Conservation (phyloP, 2,329 filamentous ascomycete genomes). For the Nakataea oryzae region DNA sequence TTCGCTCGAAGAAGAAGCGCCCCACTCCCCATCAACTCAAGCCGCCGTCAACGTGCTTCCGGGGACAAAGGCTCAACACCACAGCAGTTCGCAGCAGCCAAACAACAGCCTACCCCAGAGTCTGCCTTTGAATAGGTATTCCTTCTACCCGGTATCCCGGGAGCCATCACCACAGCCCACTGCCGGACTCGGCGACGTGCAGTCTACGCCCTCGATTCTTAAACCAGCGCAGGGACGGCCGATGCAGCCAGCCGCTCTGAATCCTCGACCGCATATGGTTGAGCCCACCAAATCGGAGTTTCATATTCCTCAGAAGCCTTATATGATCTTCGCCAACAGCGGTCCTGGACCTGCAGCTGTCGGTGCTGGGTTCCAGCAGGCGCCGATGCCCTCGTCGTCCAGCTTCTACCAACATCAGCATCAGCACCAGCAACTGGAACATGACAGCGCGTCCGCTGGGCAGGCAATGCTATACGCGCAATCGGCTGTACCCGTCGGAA, state of each 20-base stretch:
- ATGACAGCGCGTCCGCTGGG: background rate
- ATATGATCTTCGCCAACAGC: constrained; percentile 2
- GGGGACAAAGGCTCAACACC: constrained; percentile 1
- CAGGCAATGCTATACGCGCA: background rate
- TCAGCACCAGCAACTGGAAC: background rate
- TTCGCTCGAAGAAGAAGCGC: background rate
- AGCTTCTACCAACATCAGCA: background rate
- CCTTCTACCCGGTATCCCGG: background rate
- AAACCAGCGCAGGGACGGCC: constrained; percentile 16
- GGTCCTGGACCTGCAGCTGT: background rate
- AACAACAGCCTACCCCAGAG: background rate
- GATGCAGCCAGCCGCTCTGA: background rate
- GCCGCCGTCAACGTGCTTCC: background rate
- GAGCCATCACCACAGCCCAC: background rate
- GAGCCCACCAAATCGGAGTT: background rate
- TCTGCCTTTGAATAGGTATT: background rate
- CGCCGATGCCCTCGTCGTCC: background rate
- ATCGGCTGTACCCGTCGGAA: background rate
- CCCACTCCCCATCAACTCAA: background rate
- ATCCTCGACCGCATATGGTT: background rate
- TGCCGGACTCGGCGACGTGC: constrained; percentile 2
- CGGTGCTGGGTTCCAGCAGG: background rate
- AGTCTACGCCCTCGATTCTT: constrained; percentile 17
- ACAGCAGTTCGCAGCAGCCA: constrained; percentile 2
- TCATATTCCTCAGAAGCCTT: constrained; percentile 5